A percentile compares a stretch with the other conserved stretches of the same genome.
Evolutionary conservation across 441 rosid genomes (phyloP).

Genomic region (Pelargonium fulgidum): DNA sequence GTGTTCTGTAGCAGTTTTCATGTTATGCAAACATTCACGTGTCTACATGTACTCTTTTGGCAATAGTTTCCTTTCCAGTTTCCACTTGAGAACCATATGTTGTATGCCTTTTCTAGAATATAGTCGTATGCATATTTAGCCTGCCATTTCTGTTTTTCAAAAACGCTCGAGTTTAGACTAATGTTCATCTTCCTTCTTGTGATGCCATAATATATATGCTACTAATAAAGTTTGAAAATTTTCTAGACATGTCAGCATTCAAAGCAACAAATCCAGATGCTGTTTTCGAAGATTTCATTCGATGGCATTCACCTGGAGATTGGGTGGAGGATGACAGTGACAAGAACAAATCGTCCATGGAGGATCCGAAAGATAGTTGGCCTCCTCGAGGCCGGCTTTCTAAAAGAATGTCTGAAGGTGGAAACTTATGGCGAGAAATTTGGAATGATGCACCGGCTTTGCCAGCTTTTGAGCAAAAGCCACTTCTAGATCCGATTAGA

Average conservation of each 20-base stretch:
- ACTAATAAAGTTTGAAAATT: neutral
- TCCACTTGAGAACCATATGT: neutral
- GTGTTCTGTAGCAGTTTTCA: neutral
- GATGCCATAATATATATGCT: constrained; percentile 1
- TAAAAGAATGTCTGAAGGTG: constrained; percentile 83
- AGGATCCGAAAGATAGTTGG: constrained; percentile 48
- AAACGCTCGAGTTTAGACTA: neutral
- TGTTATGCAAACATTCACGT: neutral
- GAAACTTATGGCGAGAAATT: constrained; percentile 82
- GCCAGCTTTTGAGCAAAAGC: constrained; percentile 79
- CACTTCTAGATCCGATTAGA: constrained; percentile 75
- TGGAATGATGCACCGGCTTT: constrained; percentile 86
- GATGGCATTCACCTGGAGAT: constrained; percentile 99
- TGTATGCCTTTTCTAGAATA: neutral
- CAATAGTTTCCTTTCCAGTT: neutral
- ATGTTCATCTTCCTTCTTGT: neutral
- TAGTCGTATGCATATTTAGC: neutral
- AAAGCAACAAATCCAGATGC: constrained; percentile 98
- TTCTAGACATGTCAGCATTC: constrained; percentile 91
- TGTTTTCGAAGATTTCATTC: constrained; percentile 88
- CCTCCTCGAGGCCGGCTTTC: constrained; percentile 92
- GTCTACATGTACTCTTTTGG: neutral
- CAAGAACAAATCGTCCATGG: constrained; percentile 34
- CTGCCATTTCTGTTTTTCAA: neutral
- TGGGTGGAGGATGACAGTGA: constrained; percentile 53